Percentiles rank a stretch among this genome's conserved stretches.
These are phyloP conservation scores for Luzula sylvatica DNA, from an alignment of 176 grass and related monocot species.

Conservation along the genomic window DNA sequence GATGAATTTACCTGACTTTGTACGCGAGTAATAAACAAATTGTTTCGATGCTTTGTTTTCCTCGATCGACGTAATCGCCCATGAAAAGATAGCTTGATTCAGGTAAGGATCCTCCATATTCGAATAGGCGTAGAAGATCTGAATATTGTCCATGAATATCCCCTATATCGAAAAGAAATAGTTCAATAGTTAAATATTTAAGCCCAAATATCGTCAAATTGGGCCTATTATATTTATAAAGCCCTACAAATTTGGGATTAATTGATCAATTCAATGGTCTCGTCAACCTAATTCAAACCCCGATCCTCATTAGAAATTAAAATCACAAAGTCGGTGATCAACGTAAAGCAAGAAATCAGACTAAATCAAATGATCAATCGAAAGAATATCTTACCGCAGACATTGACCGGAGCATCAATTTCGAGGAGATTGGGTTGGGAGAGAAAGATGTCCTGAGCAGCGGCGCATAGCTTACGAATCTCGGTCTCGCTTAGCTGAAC, in stretches of 20 bases:
- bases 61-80: constrained; percentile 60
- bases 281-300: no score
- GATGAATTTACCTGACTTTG: no score
- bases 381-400: constrained; percentile 42
- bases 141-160: constrained; percentile 67
- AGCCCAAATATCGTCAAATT: no score
- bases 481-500: constrained; percentile 62
- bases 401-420: constrained; percentile 87
- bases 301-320: no score
- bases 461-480: constrained; percentile 60
- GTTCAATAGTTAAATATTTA: no score
- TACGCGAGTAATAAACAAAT: constrained; percentile 66
- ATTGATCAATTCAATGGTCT: no score
- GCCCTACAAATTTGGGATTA: no score
- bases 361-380: no score
- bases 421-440: constrained; percentile 73
- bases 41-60: constrained; percentile 59
- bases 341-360: no score
- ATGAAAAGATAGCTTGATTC: constrained; percentile 61
- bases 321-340: no score
- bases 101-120: constrained; percentile 56
- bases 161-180: no score
- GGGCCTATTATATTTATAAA: no score
- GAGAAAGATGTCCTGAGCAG: constrained; percentile 76
- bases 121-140: constrained; percentile 64